Conservation (phyloP, 176 grass and related monocot genomes). For the Paspalum vaginatum region DNA sequence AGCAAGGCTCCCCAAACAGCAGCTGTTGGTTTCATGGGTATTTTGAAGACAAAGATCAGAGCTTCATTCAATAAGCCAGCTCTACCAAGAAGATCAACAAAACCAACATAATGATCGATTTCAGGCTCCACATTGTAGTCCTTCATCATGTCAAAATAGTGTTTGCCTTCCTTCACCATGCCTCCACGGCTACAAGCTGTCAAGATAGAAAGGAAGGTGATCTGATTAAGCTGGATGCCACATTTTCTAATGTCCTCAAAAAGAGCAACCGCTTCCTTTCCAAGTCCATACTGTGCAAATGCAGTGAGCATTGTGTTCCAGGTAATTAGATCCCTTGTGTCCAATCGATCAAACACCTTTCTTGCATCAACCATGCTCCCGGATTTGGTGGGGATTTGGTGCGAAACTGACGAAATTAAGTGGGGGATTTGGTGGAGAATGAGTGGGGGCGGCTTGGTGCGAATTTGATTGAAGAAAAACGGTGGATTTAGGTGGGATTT, state of each 20-base stretch:
- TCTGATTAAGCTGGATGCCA: conserved; percentile 58
- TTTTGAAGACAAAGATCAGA: conserved; percentile 58
- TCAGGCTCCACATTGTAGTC: conserved; percentile 54
- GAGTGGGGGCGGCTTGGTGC: too few relatives aligned
- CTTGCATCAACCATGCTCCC: conserved; percentile 55
- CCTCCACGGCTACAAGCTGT: conserved; percentile 75
- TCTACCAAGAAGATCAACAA: conserved; percentile 66
- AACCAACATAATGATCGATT: conserved; percentile 63
- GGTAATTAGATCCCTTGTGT: conserved; percentile 57
- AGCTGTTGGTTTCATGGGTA: conserved; percentile 65
- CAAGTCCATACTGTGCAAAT: conserved; percentile 59
- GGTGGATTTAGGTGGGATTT: too few relatives aligned
- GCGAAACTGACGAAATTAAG: too few relatives aligned
- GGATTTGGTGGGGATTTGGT: too few relatives aligned
- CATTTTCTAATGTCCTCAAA: conserved; percentile 68
- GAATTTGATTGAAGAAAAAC: too few relatives aligned
- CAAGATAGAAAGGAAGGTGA: conserved; percentile 66
- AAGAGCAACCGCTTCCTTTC: conserved; percentile 50
- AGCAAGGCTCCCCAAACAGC: conserved; percentile 82
- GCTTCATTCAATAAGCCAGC: conserved; percentile 66
- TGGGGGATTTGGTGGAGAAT: too few relatives aligned
- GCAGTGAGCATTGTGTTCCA: conserved; percentile 82
- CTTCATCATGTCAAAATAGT: conserved; percentile 71
- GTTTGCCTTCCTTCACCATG: conserved; percentile 59
- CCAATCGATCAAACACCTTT: conserved; percentile 70